Conservation (phyloP, 176 grass and related monocot species). For the Tuctoria greenei region DNA sequence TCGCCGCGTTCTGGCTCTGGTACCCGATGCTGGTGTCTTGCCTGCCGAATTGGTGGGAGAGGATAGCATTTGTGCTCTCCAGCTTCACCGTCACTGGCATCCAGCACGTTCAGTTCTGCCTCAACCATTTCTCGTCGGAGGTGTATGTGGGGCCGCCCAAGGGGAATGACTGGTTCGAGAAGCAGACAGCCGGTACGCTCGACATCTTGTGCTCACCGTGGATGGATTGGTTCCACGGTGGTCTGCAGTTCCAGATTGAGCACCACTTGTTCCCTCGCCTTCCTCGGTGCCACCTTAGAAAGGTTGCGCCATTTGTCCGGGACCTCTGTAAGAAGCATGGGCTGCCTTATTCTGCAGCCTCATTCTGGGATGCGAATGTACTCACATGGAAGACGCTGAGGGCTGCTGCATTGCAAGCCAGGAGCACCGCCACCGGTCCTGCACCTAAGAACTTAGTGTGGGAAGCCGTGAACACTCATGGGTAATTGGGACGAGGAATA, state of each 20-base stretch:
- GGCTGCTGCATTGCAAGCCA: constrained; percentile 76
- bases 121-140: constrained; percentile 86
- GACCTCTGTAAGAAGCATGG: constrained; percentile 97
- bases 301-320: constrained; percentile 54
- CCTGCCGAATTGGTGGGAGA: constrained; percentile 77
- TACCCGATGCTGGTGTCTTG: constrained; percentile 70
- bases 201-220: constrained; percentile 79
- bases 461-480: constrained; percentile 92
- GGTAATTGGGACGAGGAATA: constrained; percentile 37
- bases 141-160: constrained; percentile 70
- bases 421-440: constrained; percentile 27
- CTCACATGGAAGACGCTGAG: constrained; percentile 64
- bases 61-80: constrained; percentile 55
- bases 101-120: constrained; percentile 93
- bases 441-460: constrained; percentile 70
- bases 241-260: constrained; percentile 89
- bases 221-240: constrained; percentile 99
- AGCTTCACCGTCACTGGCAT: constrained; percentile 79
- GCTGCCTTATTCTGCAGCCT: constrained; percentile 47
- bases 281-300: constrained; percentile 68
- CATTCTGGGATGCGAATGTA: constrained; percentile 79
- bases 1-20: constrained; percentile 75
- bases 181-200: constrained; percentile 74
- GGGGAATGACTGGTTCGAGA: constrained; percentile 98
- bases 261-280: constrained; percentile 95